Conservation (phyloP, 2,329 filamentous ascomycete species). For the Pyricularia sp. region DNA sequence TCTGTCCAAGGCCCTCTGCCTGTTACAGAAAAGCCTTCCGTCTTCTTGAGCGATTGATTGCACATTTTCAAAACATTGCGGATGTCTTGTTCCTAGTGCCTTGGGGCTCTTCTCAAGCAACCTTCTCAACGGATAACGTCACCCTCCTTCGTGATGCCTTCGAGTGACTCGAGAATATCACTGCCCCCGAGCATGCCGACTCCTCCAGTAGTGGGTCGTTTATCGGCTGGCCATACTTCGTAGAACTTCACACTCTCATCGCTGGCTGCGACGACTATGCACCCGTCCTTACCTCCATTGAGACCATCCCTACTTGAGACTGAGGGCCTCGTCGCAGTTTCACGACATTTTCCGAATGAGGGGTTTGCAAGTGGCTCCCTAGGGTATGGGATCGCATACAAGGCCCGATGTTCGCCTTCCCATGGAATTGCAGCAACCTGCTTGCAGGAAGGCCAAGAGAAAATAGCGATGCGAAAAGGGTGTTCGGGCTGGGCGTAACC, state of each 20-base stretch:
- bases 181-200: constrained; percentile 63
- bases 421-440: constrained; percentile 77
- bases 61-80: neutral
- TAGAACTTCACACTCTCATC: constrained; percentile 92
- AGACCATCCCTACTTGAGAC: neutral
- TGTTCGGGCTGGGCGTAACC: constrained; percentile 89
- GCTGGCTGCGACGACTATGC: constrained; percentile 82
- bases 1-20: neutral
- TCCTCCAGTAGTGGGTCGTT: constrained; percentile 36
- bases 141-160: constrained; percentile 65
- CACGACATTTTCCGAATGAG: neutral
- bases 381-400: constrained; percentile 83
- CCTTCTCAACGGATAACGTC: constrained; percentile 53
- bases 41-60: neutral
- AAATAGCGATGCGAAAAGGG: constrained; percentile 77
- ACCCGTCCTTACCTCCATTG: constrained; percentile 42
- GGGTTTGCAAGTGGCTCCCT: constrained; percentile 20
- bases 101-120: neutral
- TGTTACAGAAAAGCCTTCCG: neutral
- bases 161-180: constrained; percentile 69
- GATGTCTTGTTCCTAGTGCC: neutral
- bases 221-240: constrained; percentile 70
- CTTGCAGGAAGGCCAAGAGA: constrained; percentile 84
- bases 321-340: constrained; percentile 6
- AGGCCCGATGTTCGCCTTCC: constrained; percentile 63